A percentile compares a stretch with the other conserved stretches of the same genome.
These are phyloP conservation scores for Alternaria tenuissima DNA, from an alignment of 2,329 filamentous ascomycete genomes.

Conservation along the genomic window DNA sequence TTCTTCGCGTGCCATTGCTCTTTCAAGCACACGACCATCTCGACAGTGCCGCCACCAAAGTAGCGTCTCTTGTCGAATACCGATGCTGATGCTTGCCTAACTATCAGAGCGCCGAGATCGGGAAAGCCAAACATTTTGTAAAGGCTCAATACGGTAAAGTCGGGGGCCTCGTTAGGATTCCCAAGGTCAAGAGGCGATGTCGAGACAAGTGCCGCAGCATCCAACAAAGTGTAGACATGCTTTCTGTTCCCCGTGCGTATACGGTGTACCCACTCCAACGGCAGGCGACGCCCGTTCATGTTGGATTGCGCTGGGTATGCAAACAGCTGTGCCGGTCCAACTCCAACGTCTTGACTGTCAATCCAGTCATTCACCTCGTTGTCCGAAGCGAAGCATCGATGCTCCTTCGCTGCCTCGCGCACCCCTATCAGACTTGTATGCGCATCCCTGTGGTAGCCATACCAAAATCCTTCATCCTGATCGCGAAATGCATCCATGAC, in stretches of 20 bases:
- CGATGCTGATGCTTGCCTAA: slow-evolving; percentile 73
- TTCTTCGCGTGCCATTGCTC: slow-evolving; percentile 87
- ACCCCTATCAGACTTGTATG: slow-evolving; percentile 90
- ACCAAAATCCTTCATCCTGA: slow-evolving; percentile 75
- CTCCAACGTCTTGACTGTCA: slow-evolving; percentile 35
- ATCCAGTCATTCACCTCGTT: slow-evolving; percentile 72
- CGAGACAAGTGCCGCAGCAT: slow-evolving; percentile 82
- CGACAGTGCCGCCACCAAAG: slow-evolving; percentile 94
- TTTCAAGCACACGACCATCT: slow-evolving; percentile 80
- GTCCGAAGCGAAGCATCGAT: slow-evolving; percentile 72
- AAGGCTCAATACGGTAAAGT: slow-evolving; percentile 87
- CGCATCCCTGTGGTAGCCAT: slow-evolving; percentile 81
- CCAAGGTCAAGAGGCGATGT: slow-evolving; percentile 79
- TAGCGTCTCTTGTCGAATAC: slow-evolving; percentile 75
- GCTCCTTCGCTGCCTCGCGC: slow-evolving; percentile 71
- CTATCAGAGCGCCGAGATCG: slow-evolving; percentile 84
- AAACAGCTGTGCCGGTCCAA: slow-evolving; percentile 62
- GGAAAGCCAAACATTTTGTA: slow-evolving; percentile 99
- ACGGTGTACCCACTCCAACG: slow-evolving; percentile 70
- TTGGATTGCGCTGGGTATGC: slow-evolving; percentile 93
- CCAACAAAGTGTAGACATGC: slow-evolving; percentile 73
- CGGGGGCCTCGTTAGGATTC: slow-evolving; percentile 69
- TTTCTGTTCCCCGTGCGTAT: slow-evolving; percentile 54
- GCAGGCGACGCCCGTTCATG: slow-evolving; percentile 82
- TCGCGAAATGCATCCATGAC: slow-evolving; percentile 80